Conservation (phyloP, 805 yeast genomes). For the Hanseniaspora nectarophila region DNA sequence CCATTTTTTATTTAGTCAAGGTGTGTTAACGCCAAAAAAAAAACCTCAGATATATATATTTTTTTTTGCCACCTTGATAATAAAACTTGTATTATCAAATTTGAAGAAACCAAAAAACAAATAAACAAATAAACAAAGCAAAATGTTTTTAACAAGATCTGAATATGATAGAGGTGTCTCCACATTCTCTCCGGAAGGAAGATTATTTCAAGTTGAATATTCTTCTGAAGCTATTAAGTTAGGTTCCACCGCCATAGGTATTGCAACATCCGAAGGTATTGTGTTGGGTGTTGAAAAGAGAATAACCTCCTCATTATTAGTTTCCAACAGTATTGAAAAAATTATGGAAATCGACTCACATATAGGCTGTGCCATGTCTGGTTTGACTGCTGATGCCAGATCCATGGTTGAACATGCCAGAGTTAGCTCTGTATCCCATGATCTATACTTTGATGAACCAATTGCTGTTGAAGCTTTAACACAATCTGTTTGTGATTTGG, state of each 20-base stretch:
- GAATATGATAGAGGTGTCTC: slow-evolving; percentile 98
- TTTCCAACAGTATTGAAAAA: slow-evolving; percentile 87
- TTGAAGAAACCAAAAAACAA: background rate
- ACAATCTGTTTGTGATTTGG: slow-evolving; percentile 93
- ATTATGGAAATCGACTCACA: slow-evolving; percentile 89
- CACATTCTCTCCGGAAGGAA: slow-evolving; percentile 97
- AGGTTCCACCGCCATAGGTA: slow-evolving; percentile 90
- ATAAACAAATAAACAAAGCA: background rate
- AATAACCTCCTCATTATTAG: slow-evolving; percentile 83
- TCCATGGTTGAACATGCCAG: slow-evolving; percentile 98
- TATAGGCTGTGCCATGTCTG: slow-evolving; percentile 97
- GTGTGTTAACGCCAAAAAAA: background rate
- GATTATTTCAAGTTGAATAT: slow-evolving; percentile 94
- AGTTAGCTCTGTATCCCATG: slow-evolving; percentile 75
- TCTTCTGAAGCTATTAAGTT: slow-evolving; percentile 92
- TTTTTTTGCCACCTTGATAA: background rate
- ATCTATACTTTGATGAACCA: slow-evolving; percentile 80
- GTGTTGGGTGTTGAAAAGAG: slow-evolving; percentile 94
- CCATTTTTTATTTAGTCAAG: background rate
- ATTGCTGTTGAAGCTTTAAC: slow-evolving; percentile 88
- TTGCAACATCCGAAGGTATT: slow-evolving; percentile 89
- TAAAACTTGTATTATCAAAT: background rate
- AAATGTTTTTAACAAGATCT: slow-evolving; percentile 95
- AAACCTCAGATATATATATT: background rate
- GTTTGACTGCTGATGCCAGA: slow-evolving; percentile 96